Conservation (phyloP, 495 filamentous ascomycete species). For the Oleoguttula mirabilis region DNA sequence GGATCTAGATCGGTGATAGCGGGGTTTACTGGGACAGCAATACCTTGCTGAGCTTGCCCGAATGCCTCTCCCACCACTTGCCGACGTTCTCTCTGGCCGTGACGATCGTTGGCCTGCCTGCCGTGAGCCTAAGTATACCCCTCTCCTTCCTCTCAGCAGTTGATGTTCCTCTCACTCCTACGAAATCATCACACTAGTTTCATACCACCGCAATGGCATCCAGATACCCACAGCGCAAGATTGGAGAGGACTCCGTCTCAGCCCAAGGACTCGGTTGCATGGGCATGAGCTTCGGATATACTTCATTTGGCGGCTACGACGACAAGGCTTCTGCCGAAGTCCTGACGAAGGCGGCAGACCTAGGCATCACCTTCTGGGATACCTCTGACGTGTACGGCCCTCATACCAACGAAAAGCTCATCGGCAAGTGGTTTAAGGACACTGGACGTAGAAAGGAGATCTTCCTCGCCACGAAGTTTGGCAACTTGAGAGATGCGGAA, state of each 20-base stretch:
- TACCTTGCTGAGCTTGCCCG: too few species aligned
- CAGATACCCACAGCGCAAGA: slow-evolving; percentile 28
- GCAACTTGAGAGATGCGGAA: slow-evolving; percentile 20
- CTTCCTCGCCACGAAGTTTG: slow-evolving; percentile 49
- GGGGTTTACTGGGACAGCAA: too few species aligned
- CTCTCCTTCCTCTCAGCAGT: too few species aligned
- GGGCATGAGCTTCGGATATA: slow-evolving; percentile 27
- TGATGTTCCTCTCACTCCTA: too few species aligned
- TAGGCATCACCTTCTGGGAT: slow-evolving; percentile 22
- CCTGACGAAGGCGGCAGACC: slow-evolving; percentile 20
- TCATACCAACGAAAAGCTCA: slow-evolving; percentile 36
- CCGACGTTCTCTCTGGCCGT: too few species aligned
- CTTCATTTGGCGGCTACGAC: slow-evolving; percentile 25
- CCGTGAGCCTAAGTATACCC: too few species aligned
- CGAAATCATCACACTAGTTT: too few species aligned
- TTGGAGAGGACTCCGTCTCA: slow-evolving; percentile 30
- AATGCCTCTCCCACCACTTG: too few species aligned
- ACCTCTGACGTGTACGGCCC: slow-evolving; percentile 28
- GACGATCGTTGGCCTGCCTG: too few species aligned
- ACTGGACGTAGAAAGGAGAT: slow-evolving; percentile 40
- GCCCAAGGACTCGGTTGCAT: slow-evolving; percentile 35
- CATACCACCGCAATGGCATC: slow-evolving; percentile 9
- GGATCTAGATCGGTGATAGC: too few species aligned
- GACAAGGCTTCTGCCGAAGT: slow-evolving; percentile 19
- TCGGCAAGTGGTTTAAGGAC: slow-evolving; percentile 43